phyloP scores from a whole-genome alignment of 441 rosid species.

The Eutrema salsugineum region DNA sequence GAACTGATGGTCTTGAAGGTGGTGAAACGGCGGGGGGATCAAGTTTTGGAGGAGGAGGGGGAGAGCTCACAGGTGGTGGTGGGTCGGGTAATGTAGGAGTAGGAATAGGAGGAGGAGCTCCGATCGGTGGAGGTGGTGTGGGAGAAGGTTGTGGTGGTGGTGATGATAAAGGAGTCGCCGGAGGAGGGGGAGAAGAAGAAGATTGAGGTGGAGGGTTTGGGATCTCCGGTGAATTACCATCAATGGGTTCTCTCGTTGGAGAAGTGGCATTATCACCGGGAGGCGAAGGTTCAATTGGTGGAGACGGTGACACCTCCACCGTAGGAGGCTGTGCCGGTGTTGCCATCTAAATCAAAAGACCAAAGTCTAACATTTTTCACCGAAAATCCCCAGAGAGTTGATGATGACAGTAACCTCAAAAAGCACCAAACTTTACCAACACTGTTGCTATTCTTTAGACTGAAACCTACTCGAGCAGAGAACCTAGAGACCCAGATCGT shows the following conservation, averaged over 20 bases:
- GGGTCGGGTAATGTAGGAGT: conserved; percentile 12
- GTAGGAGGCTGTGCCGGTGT: conserved; percentile 25
- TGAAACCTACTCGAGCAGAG: neutral
- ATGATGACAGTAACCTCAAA: conserved; percentile 7
- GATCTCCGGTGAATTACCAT: conserved; percentile 14
- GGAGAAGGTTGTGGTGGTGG: conserved; percentile 29
- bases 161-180: conserved; percentile 25
- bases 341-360: conserved; percentile 21
- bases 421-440: conserved; percentile 44
- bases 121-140: conserved; percentile 17
- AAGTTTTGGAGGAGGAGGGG: conserved; percentile 25
- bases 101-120: conserved; percentile 26
- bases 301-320: conserved; percentile 14
- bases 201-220: conserved; percentile 27
- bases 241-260: conserved; percentile 12
- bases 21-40: conserved; percentile 20
- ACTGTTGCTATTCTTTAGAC: conserved; percentile 17
- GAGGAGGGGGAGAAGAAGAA: conserved; percentile 26
- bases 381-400: neutral
- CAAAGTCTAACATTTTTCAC: neutral
- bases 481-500: neutral
- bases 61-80: conserved; percentile 24
- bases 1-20: neutral
- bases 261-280: conserved; percentile 17
- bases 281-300: neutral